Conservation (phyloP, 331 rosid species). For the Telfairia occidentalis region DNA sequence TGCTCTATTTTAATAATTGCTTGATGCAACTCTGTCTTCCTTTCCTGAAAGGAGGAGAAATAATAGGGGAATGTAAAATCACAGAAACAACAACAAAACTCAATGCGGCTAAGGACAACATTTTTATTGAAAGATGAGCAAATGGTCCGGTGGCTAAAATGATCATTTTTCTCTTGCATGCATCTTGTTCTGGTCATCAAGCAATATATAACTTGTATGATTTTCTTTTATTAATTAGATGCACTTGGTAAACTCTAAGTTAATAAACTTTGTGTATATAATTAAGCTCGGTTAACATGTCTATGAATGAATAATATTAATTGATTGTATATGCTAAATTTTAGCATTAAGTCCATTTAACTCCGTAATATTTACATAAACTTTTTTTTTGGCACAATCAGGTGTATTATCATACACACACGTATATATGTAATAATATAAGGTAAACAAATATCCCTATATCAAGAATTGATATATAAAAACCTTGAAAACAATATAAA, state of each 20-base stretch:
- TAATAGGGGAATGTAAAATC: constrained; percentile 11
- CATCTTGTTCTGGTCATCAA: not conserved
- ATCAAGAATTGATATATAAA: not conserved
- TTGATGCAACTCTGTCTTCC: constrained; percentile 77
- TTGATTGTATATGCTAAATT: not conserved
- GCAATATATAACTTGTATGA: not conserved
- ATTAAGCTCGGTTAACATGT: not conserved
- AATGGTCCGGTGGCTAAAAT: not conserved
- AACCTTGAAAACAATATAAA: not conserved
- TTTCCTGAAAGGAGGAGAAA: constrained; percentile 41
- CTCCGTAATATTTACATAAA: not conserved
- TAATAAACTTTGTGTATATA: not conserved
- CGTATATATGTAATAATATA: not conserved
- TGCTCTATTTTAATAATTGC: constrained; percentile 83
- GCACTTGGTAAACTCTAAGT: not conserved
- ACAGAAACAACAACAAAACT: not conserved
- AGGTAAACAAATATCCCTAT: not conserved
- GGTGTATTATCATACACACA: not conserved
- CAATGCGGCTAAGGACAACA: not conserved
- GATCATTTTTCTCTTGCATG: not conserved
- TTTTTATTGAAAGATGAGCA: not conserved
- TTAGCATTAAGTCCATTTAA: not conserved
- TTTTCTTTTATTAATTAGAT: not conserved
- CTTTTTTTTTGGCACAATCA: not conserved
- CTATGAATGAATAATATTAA: not conserved